These are phyloP conservation scores for Mayamaea pseudoterrestris DNA, from an alignment of 108 stramenopile genomes.

Conservation along the genomic window DNA sequence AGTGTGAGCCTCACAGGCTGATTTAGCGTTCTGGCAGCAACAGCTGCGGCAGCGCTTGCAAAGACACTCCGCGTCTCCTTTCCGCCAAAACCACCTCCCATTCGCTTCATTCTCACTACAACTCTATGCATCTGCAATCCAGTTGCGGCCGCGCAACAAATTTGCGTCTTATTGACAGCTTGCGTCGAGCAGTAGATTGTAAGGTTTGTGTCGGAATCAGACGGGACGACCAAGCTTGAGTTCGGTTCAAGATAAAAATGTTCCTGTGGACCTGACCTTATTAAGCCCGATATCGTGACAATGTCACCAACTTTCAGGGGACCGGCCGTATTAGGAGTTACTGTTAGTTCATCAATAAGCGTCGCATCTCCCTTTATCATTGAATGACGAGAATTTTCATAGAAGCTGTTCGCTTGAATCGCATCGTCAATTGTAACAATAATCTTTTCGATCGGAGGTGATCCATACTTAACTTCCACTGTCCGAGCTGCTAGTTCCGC, in stretches of 20 bases:
- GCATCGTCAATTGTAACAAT: constrained; percentile 82
- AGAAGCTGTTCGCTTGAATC: constrained; percentile 65
- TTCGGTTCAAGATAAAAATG: constrained; percentile 94
- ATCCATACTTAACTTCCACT: constrained; percentile 62
- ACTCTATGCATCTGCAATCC: constrained; percentile 75
- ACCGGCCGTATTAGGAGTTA: constrained; percentile 6
- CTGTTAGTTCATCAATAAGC: constrained; percentile 17
- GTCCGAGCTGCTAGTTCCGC: constrained; percentile 69
- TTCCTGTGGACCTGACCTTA: constrained; percentile 84
- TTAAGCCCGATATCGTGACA: constrained; percentile 53
- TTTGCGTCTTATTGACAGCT: constrained; percentile 83
- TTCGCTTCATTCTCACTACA: constrained; percentile 81
- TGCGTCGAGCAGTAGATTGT: constrained; percentile 86
- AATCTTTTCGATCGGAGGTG: constrained; percentile 29
- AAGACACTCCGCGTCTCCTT: constrained; percentile 89
- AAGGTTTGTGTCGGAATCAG: constrained; percentile 70
- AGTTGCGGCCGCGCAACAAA: constrained; percentile 69
- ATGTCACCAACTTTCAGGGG: constrained; percentile 32
- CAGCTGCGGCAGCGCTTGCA: constrained; percentile 71
- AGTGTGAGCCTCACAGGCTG: constrained; percentile 83
- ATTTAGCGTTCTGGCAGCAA: constrained; percentile 68
- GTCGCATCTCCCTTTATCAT: constrained; percentile 57
- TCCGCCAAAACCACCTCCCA: constrained; percentile 93
- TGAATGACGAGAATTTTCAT: constrained; percentile 44
- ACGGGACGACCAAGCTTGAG: constrained; percentile 78